Evolutionary conservation across 2,329 filamentous ascomycete species (phyloP).

Genomic region (Clonostachys chloroleuca): DNA sequence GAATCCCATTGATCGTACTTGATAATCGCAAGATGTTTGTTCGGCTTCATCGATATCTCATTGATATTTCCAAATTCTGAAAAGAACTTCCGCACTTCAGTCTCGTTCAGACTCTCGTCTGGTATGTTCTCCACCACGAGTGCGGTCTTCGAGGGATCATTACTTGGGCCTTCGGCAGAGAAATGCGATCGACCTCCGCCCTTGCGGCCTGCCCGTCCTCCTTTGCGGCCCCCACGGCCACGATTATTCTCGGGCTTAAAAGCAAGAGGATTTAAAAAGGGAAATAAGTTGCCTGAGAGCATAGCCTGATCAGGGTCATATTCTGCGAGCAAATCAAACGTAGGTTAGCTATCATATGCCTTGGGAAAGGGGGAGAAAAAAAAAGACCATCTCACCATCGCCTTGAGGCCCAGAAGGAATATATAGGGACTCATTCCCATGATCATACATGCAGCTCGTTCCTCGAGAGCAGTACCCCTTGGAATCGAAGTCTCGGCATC

Average conservation of each 20-base stretch:
- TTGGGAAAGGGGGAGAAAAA: no score
- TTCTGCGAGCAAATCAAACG: slow-evolving; percentile 15
- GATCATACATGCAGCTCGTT: slow-evolving; percentile 64
- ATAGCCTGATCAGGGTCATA: slow-evolving; percentile 23
- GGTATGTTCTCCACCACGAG: slow-evolving; percentile 79
- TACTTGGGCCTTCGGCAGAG: slow-evolving; percentile 58
- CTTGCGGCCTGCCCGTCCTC: slow-evolving; percentile 20
- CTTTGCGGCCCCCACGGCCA: slow-evolving; percentile 28
- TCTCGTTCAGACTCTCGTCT: slow-evolving; percentile 62
- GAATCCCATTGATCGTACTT: slow-evolving; percentile 62
- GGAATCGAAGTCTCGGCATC: slow-evolving; percentile 67
- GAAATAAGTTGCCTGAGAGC: slow-evolving; percentile 2
- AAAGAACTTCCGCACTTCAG: slow-evolving; percentile 65
- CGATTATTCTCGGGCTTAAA: slow-evolving; percentile 15
- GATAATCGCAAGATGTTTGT: slow-evolving; percentile 65
- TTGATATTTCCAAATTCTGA: slow-evolving; percentile 63
- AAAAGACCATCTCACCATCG: not conserved
- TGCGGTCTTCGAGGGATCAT: slow-evolving; percentile 59
- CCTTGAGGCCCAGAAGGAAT: not conserved
- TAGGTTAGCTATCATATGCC: not conserved
- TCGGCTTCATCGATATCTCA: slow-evolving; percentile 60
- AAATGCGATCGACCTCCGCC: slow-evolving; percentile 48
- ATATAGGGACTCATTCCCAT: slow-evolving; percentile 43
- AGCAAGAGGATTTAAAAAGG: slow-evolving; percentile 3
- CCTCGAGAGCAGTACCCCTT: slow-evolving; percentile 70